These are phyloP conservation scores for Carex sylvatica DNA, from an alignment of 202 grass and related monocot genomes.

Conservation along the genomic window DNA sequence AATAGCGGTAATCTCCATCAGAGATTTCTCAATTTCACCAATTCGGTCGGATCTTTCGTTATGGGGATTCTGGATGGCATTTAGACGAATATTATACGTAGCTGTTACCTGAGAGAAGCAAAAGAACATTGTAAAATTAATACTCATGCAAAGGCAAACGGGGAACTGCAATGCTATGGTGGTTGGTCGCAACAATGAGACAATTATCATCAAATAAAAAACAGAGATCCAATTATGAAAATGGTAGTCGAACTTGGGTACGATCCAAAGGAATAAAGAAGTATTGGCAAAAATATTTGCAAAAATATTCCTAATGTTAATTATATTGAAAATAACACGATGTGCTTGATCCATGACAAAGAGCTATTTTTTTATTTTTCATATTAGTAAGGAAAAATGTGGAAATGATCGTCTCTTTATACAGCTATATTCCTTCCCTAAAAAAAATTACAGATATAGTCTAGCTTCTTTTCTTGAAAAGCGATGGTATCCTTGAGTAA, in stretches of 20 bases:
- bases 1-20: not conserved
- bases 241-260: not conserved
- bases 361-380: no score
- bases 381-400: not conserved
- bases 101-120: not conserved
- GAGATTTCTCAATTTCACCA: not conserved
- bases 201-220: not conserved
- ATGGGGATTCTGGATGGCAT: not conserved
- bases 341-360: no score
- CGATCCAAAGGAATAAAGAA: not conserved
- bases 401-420: not conserved
- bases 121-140: not conserved
- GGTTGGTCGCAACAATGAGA: not conserved
- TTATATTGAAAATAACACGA: not conserved
- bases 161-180: no score
- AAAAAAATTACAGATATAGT: not conserved
- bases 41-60: not conserved
- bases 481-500: not conserved
- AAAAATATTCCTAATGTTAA: not conserved
- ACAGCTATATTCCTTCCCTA: no score
- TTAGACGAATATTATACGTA: not conserved
- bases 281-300: not conserved
- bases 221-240: not conserved
- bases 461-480: not conserved
- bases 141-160: no score